phyloP scores from a whole-genome alignment of 1,139 yeast genomes.

The Kodamaea fungicola region DNA sequence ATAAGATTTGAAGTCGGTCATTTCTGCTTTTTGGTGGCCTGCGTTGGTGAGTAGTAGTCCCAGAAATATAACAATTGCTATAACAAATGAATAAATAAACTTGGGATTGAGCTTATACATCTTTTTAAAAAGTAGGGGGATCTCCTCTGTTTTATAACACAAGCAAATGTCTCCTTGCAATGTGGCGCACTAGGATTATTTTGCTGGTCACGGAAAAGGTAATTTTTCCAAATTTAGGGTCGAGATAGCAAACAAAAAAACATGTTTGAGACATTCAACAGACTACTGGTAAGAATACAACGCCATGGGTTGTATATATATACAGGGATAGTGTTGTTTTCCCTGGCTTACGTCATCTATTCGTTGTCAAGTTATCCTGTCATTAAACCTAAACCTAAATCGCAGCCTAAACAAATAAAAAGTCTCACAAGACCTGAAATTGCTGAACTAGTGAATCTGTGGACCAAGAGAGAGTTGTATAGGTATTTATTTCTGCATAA shows the following conservation, averaged over 20 bases:
- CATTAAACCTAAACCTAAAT: constrained; percentile 2
- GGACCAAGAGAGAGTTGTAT: constrained; percentile 20
- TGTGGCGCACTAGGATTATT: background rate
- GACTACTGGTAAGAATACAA: constrained; percentile 24
- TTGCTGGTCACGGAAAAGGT: background rate
- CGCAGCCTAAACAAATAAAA: background rate
- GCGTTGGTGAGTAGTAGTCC: constrained; percentile 4
- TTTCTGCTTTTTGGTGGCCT: constrained; percentile 4
- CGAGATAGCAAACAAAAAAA: too few species aligned
- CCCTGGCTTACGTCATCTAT: constrained; percentile 34
- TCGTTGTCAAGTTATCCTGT: constrained; percentile 9
- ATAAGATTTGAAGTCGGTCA: constrained; percentile 27
- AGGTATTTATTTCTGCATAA: constrained; percentile 15
- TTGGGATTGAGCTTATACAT: constrained; percentile 1
- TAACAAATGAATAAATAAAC: constrained; percentile 3
- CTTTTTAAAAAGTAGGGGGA: constrained; percentile 1
- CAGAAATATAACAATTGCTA: constrained; percentile 4
- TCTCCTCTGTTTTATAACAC: background rate
- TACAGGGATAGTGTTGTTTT: constrained; percentile 28
- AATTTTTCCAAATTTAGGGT: too few species aligned
- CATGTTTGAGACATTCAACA: constrained; percentile 19
- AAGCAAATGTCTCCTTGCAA: background rate
- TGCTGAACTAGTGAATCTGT: constrained; percentile 11
- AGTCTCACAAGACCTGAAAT: constrained; percentile 4
- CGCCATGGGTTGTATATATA: constrained; percentile 38